Evolutionary conservation across 106 monocot species (phyloP), one percentile per base, ranked within the genome.

Genomic region (Apostasia shenzhenica): DNA sequence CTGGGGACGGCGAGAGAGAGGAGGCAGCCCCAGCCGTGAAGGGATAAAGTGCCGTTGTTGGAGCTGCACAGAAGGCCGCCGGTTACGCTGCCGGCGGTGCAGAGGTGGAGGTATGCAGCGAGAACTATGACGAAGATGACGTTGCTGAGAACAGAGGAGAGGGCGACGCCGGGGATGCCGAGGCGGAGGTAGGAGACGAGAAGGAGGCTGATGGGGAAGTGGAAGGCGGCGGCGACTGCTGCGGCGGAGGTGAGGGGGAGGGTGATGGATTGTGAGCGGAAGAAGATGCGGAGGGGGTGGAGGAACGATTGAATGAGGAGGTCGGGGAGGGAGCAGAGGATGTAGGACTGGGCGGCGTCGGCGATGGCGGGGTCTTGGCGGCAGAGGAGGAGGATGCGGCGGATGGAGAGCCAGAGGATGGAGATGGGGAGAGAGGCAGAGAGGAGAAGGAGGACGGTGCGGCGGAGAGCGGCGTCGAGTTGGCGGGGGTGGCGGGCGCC

Each of bases 241-340:
- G 92, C 84, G 69, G 82, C 78, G 59, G 67, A 74, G 70, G 88
- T 92, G 52, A 92, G 74, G 2, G 92, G 88, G 54, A 83, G 48
- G 53, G 81, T 92, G 53, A 92, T 81, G 51, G 85, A 77, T 60
- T 92, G 92, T 2, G 88, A 73, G 41, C 92, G 80, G 51, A 92
- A 75, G 65, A 82, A 92, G 43, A 92, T 81, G n/a, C 92, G 80
- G 14, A 92, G 66, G 0, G 92, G 92, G 63, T 92, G 85, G 64
- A 88, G 71, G 78, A 92, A 74, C 14, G 85, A 85, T 43, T 81
- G 81, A 39, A 88, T 74, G 53, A 81, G 0, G 66, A 92, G 85
- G 67, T 92, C 92, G 2, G 92, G 92, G 26, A 85, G 78, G 45
- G 77, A 80, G 63, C 67, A 73, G 54, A 85, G 60, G 57, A 92